A percentile compares a stretch with the other conserved stretches of the same genome.
Conservation (phyloP, 2,329 filamentous ascomycete species). For the Aaosphaeria pasadenensis region DNA sequence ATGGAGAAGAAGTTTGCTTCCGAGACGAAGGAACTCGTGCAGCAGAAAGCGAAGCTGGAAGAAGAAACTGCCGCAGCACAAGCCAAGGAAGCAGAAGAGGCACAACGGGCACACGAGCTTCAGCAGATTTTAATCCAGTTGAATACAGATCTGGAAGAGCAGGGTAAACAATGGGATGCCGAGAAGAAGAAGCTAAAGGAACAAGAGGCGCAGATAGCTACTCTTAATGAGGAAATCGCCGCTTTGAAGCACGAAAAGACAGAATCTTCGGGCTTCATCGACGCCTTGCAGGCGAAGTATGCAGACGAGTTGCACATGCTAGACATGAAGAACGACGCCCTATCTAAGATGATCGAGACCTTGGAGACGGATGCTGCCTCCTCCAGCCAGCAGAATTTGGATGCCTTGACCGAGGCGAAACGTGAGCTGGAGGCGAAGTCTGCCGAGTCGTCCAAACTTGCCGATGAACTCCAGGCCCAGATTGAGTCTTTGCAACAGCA, state of each 20-base stretch:
- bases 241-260: constrained; percentile 21
- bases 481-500: constrained; percentile 26
- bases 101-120: constrained; percentile 29
- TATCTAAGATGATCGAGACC: constrained; percentile 22
- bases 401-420: constrained; percentile 22
- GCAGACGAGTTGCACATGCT: constrained; percentile 21
- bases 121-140: constrained; percentile 35
- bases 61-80: constrained; percentile 29
- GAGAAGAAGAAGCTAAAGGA: constrained; percentile 35
- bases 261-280: constrained; percentile 20
- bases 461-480: constrained; percentile 32
- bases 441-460: constrained; percentile 24
- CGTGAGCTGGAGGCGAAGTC: constrained; percentile 24
- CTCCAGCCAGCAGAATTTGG: constrained; percentile 17
- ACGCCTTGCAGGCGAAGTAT: constrained; percentile 24
- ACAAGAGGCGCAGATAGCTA: constrained; percentile 25
- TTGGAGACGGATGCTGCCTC: constrained; percentile 20
- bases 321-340: constrained; percentile 27
- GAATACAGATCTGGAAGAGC: constrained; percentile 32
- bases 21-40: constrained; percentile 30
- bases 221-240: constrained; percentile 20
- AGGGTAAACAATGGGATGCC: constrained; percentile 32
- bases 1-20: constrained; percentile 35
- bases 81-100: constrained; percentile 29
- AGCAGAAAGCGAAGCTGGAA: constrained; percentile 27